Conservation (phyloP, 2,329 filamentous ascomycete species). For the Aspergillus puulaauensis region DNA sequence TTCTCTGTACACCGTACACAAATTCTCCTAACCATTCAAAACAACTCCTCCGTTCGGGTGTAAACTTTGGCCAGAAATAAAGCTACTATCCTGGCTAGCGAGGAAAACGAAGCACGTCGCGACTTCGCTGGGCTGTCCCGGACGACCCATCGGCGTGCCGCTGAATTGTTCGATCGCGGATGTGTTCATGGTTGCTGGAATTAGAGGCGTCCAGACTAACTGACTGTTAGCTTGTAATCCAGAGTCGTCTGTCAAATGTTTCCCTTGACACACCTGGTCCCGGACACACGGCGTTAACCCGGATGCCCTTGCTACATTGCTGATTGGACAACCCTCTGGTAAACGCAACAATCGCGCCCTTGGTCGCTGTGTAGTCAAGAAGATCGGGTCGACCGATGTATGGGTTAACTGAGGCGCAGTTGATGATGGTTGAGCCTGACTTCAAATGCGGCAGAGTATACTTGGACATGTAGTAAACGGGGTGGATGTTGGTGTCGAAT, state of each 20-base stretch:
- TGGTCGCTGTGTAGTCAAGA: slow-evolving; percentile 76
- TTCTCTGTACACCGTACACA: not conserved
- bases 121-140: slow-evolving; percentile 77
- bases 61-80: slow-evolving; percentile 71
- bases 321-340: slow-evolving; percentile 77
- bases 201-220: slow-evolving; percentile 72
- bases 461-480: slow-evolving; percentile 78
- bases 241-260: not conserved
- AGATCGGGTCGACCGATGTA: slow-evolving; percentile 79
- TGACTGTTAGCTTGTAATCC: not conserved
- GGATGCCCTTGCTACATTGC: slow-evolving; percentile 68
- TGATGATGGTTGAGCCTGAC: slow-evolving; percentile 75
- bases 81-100: slow-evolving; percentile 70
- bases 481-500: slow-evolving; percentile 81
- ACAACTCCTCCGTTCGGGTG: slow-evolving; percentile 63
- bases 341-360: slow-evolving; percentile 74
- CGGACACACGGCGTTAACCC: slow-evolving; percentile 74
- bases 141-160: slow-evolving; percentile 70
- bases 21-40: slow-evolving; percentile 46
- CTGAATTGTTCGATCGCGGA: slow-evolving; percentile 71
- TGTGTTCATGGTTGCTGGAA: slow-evolving; percentile 70
- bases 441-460: slow-evolving; percentile 74
- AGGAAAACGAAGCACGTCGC: slow-evolving; percentile 80
- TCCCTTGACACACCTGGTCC: slow-evolving; percentile 54
- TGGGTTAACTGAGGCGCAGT: slow-evolving; percentile 80